Evolutionary conservation across 129 eudicot genomes (phyloP), one percentile per base, ranked within the genome.

Genomic region (Kitagawia praeruptora): DNA sequence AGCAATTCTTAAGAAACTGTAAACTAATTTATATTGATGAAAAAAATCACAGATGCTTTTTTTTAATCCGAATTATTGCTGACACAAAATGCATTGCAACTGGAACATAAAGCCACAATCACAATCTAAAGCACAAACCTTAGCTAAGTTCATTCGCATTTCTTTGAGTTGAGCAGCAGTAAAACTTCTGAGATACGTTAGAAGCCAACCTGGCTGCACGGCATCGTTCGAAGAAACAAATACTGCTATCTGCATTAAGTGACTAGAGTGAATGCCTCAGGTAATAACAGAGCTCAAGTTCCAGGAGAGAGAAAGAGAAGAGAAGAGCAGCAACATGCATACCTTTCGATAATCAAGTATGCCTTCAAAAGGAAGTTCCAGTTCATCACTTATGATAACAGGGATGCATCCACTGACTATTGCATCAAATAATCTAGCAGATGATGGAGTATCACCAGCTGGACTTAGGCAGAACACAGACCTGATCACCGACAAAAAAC

Each of bases 371-470:
- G 99, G 99, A 82, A 92, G 97, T 85, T 95, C 99, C 38, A 95
- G 82, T 76, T 95, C 99, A 83, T 95, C 99, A 79, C 99, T 92
- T 76, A 95, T 87, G 78, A 95, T 89, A 83, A 95, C 96, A 66
- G 97, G 99, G 85, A 92, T 92, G 89, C 99, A 95, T 23, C 99
- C 97, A 80, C 99, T 96, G 38, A 95, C 98, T 82, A 96, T 92
- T 44, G 97, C 99, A 86, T 96, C 99, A 86, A 96, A 96, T 83
- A 96, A 83, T 85, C 99, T 84, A 58, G 99, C 99, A 71, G 99
- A 96, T 74, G 97, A 96, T 74, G 99, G 99, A 80, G 99, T 96
- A 70, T 96, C 99, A 53, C 99, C 99, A 79, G 99, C 97, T 45
- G 99, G 99, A 82, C 84, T 92, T 41, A 95, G 88, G 94, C 97